Evolutionary conservation across 2,329 filamentous ascomycete genomes (phyloP).

Genomic region (Penicillium glabrum): DNA sequence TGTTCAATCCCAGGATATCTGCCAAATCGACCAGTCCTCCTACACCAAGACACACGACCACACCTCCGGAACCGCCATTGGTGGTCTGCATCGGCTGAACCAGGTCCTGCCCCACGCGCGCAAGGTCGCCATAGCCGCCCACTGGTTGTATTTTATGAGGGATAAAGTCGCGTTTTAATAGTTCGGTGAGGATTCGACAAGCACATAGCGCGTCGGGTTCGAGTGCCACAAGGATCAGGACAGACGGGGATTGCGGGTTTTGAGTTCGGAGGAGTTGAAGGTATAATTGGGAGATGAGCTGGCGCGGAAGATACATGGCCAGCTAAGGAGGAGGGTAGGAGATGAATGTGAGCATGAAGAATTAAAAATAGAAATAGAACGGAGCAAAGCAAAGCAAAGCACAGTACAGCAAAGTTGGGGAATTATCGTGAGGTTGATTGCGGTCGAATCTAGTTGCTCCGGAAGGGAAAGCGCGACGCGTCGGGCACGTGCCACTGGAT

Average conservation of each 20-base stretch:
- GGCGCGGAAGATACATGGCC: constrained; percentile 90
- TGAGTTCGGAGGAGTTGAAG: constrained; percentile 80
- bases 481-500: constrained; percentile 27
- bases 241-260: constrained; percentile 86
- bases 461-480: constrained; percentile 24
- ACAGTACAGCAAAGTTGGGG: background rate
- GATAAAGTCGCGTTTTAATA: constrained; percentile 98
- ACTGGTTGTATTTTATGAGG: constrained; percentile 96
- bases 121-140: constrained; percentile 85
- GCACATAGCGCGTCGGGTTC: constrained; percentile 95
- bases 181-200: constrained; percentile 84
- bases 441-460: background rate
- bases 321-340: constrained; percentile 16
- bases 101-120: constrained; percentile 73
- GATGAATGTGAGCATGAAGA: constrained; percentile 22
- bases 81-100: constrained; percentile 84
- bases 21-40: constrained; percentile 89
- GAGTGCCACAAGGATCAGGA: constrained; percentile 87
- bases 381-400: background rate
- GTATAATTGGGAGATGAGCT: constrained; percentile 87
- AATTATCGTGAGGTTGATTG: constrained; percentile 1
- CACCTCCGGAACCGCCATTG: constrained; percentile 78
- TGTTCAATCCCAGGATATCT: constrained; percentile 73
- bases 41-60: constrained; percentile 89
- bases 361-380: constrained; percentile 16